Evolutionary conservation across 2,329 filamentous ascomycete genomes (phyloP), one percentile per base, ranked within the genome.

Genomic region (Nothopassalora personata): DNA sequence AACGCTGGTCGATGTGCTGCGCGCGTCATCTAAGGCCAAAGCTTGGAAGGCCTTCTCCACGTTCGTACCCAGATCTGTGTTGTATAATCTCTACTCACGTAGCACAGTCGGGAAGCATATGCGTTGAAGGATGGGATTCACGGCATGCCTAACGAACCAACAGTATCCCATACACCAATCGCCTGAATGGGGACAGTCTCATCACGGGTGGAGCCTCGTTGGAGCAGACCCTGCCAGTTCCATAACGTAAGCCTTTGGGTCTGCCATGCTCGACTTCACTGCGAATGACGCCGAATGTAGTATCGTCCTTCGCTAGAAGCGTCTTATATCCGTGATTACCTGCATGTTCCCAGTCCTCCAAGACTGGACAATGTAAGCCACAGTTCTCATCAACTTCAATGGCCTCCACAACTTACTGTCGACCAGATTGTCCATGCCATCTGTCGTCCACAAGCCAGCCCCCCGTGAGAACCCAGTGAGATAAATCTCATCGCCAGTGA

Each of bases 41-140:
- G 80, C 81, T 54, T 84, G 81, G 62, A 82, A 83, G 1, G 81
- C 81, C 57, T 83, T 78, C 43, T 81, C 76, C 3, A 83, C 71
- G 18, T 69, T 67, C 48, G 64, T 62, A n/a, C 68, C 67, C 1
- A 73, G 62, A 27, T 63, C 62, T 11, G 72, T 73, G 56, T 73
- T 71, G 34, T 70, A 70, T 66, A 71, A 73, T 33, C 62, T 60
- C 56, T 71, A 73, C 30, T 67, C 62, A 34, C 68, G 64, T 51
- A 70, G 60, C 53, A 66, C 71, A 15, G 57, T 65, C n/a, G 65
- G 67, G 58, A 69, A 33, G 49, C 64, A 43, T 59, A 65, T 28
- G 64, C 64, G 64, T 54, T 70, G 66, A 9, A 72, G 23, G n/a
- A 69, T 28, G 1, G 71, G 72, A 39, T 70, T 73, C 45, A 73